Percentiles rank a stretch among this genome's conserved stretches.
Conservation (phyloP, 257 asterid genomes). For the Parsonsia alboflavescens region DNA sequence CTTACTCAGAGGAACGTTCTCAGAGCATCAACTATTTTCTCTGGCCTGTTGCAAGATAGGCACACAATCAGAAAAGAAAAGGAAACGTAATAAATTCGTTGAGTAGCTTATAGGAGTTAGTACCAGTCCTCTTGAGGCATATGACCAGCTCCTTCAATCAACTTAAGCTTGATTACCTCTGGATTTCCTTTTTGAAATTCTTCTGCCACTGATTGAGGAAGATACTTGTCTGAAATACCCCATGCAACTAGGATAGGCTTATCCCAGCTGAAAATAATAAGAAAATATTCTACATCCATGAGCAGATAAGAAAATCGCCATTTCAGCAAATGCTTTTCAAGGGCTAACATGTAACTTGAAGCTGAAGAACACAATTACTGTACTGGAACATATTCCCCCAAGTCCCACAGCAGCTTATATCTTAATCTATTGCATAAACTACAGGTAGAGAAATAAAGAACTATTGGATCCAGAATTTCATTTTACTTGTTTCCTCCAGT, state of each 20-base stretch:
- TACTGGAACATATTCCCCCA: not conserved
- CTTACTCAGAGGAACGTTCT: constrained; percentile 37
- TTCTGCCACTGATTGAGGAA: constrained; percentile 82
- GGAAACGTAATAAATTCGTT: not conserved
- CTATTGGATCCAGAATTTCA: not conserved
- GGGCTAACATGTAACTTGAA: not conserved
- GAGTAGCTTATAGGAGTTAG: not conserved
- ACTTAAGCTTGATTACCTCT: constrained; percentile 45
- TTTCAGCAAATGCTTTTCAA: not conserved
- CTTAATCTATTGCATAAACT: not conserved
- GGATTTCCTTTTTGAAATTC: constrained; percentile 73
- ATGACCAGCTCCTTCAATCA: constrained; percentile 98
- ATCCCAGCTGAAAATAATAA: constrained; percentile 61
- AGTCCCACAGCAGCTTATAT: not conserved
- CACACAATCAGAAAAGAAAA: constrained; percentile 1
- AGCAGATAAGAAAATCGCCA: not conserved
- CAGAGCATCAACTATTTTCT: constrained; percentile 76
- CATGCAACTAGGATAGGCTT: constrained; percentile 73
- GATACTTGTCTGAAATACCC: constrained; percentile 98
- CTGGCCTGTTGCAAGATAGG: constrained; percentile 61
- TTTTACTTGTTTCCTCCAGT: not conserved
- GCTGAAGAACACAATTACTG: not conserved
- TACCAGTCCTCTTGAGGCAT: constrained; percentile 99
- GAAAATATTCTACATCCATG: not conserved
- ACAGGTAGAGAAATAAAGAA: not conserved